Base-by-base conservation (phyloP, 2,329 filamentous ascomycete species). In the Fusarium newnesense region DNA sequence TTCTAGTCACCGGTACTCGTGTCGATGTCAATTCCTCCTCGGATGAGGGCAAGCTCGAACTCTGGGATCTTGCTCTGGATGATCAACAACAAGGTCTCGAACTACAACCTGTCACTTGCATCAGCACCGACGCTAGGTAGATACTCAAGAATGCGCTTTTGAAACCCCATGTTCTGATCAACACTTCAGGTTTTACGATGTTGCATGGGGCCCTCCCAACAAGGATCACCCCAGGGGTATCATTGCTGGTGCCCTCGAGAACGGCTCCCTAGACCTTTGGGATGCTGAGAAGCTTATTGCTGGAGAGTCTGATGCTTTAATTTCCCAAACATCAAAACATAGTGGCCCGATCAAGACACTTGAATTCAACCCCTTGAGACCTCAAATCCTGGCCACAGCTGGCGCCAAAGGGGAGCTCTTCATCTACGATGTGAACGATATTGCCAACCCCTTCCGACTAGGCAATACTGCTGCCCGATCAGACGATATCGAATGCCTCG, bases 1-100 rank as follows among this genome's bases (percentile, higher is more conserved):
- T 97, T 76, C 87, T 99, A 74, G 96, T 94, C 69, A 99, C 96
- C 34, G 96, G 96, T 78, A 99, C 96, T 52, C 92, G 95, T 77
- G 95, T 99, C 46, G 95, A 97, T 84, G 95, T 94, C 77, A 95
- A 98, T 83, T 99, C 99, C 84, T 99, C 99, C 84, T 98, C 96
- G 34, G 96, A 96, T 83, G 95, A 98, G 82, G 98, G 95, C 73
- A 96, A 96, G 85, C 87, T 99, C 65, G 96, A 99, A 86, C 88
- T 99, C 69, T 99, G 96, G 96, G 94, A 98, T 84, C 87, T 99
- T 75, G 92, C 90, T 80, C 87, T 98, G 75, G 94, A 97, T 82
- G 91, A 91, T 82, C 84, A 90, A 71, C 88, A 93, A 69, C 91
- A 93, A 79, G 91, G 91, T 62, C 87, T 94, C 60, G 96, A 98